Percentiles rank a stretch among this genome's conserved stretches.
Evolutionary conservation across 768 basidiomycete genomes (phyloP).

Genomic region (Boletus rex-veris): DNA sequence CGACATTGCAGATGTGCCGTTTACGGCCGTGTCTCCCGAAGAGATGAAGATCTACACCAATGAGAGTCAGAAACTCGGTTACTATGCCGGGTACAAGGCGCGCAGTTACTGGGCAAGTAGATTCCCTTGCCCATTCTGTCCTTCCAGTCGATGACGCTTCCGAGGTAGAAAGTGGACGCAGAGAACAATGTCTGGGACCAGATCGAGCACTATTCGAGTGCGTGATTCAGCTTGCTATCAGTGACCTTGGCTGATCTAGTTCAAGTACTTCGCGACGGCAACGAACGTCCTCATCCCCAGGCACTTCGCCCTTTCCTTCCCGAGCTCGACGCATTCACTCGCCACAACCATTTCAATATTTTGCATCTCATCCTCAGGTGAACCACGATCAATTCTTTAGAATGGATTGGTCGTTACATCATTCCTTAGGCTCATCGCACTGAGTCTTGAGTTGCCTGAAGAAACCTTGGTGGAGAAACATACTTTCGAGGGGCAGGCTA

Average conservation of each 20-base stretch:
- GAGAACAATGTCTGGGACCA: conserved; percentile 54
- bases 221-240: conserved; percentile 9
- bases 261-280: conserved; percentile 46
- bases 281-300: conserved; percentile 44
- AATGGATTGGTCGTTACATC: not conserved
- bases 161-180: conserved; percentile 49
- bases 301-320: conserved; percentile 47
- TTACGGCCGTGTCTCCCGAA: conserved; percentile 37
- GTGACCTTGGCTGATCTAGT: not conserved
- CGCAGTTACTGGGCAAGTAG: conserved; percentile 45
- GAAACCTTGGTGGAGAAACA: conserved; percentile 50
- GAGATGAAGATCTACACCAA: conserved; percentile 40
- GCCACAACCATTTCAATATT: conserved; percentile 49
- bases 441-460: conserved; percentile 52
- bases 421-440: conserved; percentile 40
- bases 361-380: conserved; percentile 47
- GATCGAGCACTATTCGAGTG: conserved; percentile 58
- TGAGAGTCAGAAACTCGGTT: conserved; percentile 39
- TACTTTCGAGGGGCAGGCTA: conserved; percentile 36
- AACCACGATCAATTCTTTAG: not conserved
- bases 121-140: not conserved
- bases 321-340: conserved; percentile 48
- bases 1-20: conserved; percentile 46
- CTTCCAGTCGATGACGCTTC: not conserved
- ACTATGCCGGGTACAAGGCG: conserved; percentile 49